phyloP scores from a whole-genome alignment of 1,139 yeast species.

The Hansenula lynferdii region DNA sequence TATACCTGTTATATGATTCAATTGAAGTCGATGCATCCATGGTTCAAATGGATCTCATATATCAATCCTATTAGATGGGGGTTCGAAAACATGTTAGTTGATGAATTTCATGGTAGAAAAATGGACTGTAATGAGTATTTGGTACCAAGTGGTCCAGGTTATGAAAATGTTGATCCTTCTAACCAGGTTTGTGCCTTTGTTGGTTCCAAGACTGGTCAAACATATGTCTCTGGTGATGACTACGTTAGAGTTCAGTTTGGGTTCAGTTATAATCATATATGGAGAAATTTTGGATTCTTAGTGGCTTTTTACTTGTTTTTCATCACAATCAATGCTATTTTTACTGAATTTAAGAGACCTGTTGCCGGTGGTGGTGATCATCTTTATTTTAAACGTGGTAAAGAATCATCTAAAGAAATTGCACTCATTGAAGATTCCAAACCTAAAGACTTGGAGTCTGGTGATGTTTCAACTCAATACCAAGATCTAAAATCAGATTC shows the following conservation, averaged over 20 bases:
- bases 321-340: conserved; percentile 18
- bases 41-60: conserved; percentile 62
- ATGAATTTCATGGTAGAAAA: conserved; percentile 51
- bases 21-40: conserved; percentile 54
- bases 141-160: conserved; percentile 50
- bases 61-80: conserved; percentile 52
- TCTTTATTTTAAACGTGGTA: conserved; percentile 30
- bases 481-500: conserved; percentile 8
- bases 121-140: conserved; percentile 44
- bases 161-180: conserved; percentile 31
- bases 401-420: conserved; percentile 2
- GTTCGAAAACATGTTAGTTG: conserved; percentile 49
- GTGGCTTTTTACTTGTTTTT: conserved; percentile 31
- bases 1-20: conserved; percentile 56
- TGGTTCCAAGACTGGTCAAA: conserved; percentile 37
- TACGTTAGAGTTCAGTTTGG: conserved; percentile 33
- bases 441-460: conserved; percentile 8
- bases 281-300: conserved; percentile 50
- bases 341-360: conserved; percentile 35
- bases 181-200: conserved; percentile 47
- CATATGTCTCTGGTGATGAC: conserved; percentile 41
- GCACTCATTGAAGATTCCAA: background rate
- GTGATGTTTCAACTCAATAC: background rate
- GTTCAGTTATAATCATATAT: conserved; percentile 36
- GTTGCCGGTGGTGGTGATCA: conserved; percentile 39